phyloP scores from a whole-genome alignment of 2,329 filamentous ascomycete species.

The Fusarium lateritium region DNA sequence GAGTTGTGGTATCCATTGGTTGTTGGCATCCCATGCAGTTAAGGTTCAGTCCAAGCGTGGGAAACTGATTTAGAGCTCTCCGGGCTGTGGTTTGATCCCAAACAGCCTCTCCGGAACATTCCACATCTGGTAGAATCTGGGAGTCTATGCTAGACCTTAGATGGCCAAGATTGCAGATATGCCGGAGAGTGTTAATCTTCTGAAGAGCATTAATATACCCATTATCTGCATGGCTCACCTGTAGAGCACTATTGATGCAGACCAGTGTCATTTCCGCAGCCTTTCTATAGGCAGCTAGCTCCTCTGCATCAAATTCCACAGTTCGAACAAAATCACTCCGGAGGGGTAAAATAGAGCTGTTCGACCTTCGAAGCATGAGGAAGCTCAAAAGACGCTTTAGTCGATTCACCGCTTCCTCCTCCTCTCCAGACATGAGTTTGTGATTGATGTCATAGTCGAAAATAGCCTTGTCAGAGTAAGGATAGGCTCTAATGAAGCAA shows the following conservation, averaged over 20 bases:
- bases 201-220: not conserved
- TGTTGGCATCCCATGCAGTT: too few relatives aligned
- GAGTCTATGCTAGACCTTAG: not conserved
- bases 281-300: not conserved
- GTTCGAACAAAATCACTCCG: not conserved
- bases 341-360: not conserved
- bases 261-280: not conserved
- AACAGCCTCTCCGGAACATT: too few relatives aligned
- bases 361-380: not conserved
- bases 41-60: too few relatives aligned
- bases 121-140: too few relatives aligned
- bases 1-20: too few relatives aligned
- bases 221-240: not conserved
- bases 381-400: not conserved
- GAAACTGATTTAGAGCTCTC: too few relatives aligned
- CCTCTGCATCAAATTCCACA: not conserved
- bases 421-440: not conserved
- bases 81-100: too few relatives aligned
- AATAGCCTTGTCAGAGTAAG: slow-evolving; percentile 50
- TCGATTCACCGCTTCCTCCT: not conserved
- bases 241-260: not conserved
- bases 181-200: not conserved
- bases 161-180: not conserved
- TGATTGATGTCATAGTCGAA: not conserved
- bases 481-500: slow-evolving; percentile 59